Base-by-base conservation (phyloP, 2,329 filamentous ascomycete genomes). In the Fusarium sublunatum region DNA sequence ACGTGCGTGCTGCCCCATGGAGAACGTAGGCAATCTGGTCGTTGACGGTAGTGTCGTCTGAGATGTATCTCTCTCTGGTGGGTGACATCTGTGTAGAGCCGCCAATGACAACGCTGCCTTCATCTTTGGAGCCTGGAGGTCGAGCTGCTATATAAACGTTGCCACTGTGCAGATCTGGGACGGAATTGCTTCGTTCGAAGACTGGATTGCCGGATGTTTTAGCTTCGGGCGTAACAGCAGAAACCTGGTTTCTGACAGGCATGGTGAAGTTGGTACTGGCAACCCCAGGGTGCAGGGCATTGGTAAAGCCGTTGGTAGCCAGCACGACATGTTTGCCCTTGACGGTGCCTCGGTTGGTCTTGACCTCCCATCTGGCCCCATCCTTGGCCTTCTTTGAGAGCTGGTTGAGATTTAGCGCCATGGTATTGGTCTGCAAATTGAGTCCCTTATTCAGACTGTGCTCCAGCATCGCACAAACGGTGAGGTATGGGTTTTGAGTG, bases 211-310 rank as follows among this genome's bases (percentile, higher is more conserved):
- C 32, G 7, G 49, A 24, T 1, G 58, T 62, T 2, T 62, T 36
- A 7, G 45, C 52, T 6, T 42, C 43, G 0, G 58, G 58, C 0
- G 44, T 51, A 0, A 62, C 36, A 3, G 58, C 58, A 0, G 58
- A 25, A 0, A 62, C 58, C 42, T 62, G 58, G 11, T 62, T 62
- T 9, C 58, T 34, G 4, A 58, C 58, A 0, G 58, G 58, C 52
- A 62, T 62, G 5, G 58, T 58, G 7, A 62, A 62, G 4, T 62
- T 62, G 3, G 58, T 62, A 29, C 52, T 47, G 3, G 58, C 58
- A 5, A 62, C 47, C 0, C 58, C 58, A 0, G 58, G 52, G 6
- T 62, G 58, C 0, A 62, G 32, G 11, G 58, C 58, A 1, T 55
- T 46, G 0, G 58, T 62, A 28, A 62, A 62, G 8, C 58, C 58